Conservation (phyloP, 1,139 yeast species). For the Yamadazyma siamensis region DNA sequence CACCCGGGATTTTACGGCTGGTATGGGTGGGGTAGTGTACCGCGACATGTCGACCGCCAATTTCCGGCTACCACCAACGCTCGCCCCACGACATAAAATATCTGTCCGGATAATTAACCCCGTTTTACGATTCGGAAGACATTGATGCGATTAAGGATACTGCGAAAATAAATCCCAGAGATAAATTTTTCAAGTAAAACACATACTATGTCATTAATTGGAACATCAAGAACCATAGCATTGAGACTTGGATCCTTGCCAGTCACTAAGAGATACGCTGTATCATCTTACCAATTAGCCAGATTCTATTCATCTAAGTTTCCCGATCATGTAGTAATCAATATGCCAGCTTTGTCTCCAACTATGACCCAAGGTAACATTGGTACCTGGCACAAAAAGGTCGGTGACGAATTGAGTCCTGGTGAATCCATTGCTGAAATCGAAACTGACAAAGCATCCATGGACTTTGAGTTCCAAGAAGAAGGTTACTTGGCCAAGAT, state of each 20-base stretch:
- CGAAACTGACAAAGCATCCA: slow-evolving; percentile 97
- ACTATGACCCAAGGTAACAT: slow-evolving; percentile 96
- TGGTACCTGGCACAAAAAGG: slow-evolving; percentile 82
- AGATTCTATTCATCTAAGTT: slow-evolving; percentile 47
- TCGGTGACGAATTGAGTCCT: slow-evolving; percentile 82
- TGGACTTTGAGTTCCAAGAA: slow-evolving; percentile 99
- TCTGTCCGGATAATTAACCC: slow-evolving; percentile 8
- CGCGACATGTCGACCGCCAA: slow-evolving; percentile 1
- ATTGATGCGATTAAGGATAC: slow-evolving; percentile 14
- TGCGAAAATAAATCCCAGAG: slow-evolving; percentile 7
- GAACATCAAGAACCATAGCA: slow-evolving; percentile 10
- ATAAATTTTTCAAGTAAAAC: slow-evolving; percentile 3
- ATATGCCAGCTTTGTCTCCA: slow-evolving; percentile 94
- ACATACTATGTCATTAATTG: slow-evolving; percentile 9
- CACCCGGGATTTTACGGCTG: neutral
- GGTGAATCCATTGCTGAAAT: slow-evolving; percentile 96
- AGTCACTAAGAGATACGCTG: slow-evolving; percentile 9
- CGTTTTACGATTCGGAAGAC: slow-evolving; percentile 11
- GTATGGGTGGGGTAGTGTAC: too few relatives aligned
- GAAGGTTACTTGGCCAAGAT: slow-evolving; percentile 95
- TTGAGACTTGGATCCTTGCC: slow-evolving; percentile 9
- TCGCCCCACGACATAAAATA: neutral
- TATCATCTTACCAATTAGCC: slow-evolving; percentile 13
- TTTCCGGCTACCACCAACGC: neutral
- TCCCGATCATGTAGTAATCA: slow-evolving; percentile 69